phyloP scores from a whole-genome alignment of 2,329 filamentous ascomycete species.

The Diaporthe batatas region DNA sequence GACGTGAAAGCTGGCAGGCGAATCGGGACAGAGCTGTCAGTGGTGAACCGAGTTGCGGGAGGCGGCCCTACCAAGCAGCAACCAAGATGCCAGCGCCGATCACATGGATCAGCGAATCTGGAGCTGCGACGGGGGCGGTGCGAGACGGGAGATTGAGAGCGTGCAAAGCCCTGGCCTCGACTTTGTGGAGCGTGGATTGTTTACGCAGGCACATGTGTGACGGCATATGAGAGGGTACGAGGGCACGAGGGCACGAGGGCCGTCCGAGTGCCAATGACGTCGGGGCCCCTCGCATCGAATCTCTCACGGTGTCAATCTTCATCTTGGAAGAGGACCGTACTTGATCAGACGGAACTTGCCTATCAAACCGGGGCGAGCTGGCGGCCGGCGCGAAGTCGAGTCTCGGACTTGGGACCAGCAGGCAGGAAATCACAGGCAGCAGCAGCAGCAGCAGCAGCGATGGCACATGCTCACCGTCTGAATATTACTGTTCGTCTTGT shows the following conservation, averaged over 20 bases:
- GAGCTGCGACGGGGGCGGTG: conserved; percentile 12
- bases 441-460: too few relatives aligned
- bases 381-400: not conserved
- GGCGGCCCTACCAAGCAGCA: not conserved
- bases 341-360: conserved; percentile 18
- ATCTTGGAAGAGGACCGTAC: conserved; percentile 15
- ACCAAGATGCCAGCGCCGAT: conserved; percentile 20
- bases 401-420: conserved; percentile 3
- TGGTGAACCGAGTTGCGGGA: conserved; percentile 15
- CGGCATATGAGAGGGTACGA: not conserved
- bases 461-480: conserved; percentile 2
- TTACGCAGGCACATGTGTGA: not conserved
- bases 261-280: conserved; percentile 3
- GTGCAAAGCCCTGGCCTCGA: conserved; percentile 5
- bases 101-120: conserved; percentile 2
- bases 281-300: conserved; percentile 28
- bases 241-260: too few relatives aligned
- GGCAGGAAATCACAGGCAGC: not conserved
- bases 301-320: conserved; percentile 31
- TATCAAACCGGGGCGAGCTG: conserved; percentile 3
- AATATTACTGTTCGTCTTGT: conserved; percentile 14
- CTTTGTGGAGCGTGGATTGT: conserved; percentile 1
- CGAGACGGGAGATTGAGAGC: conserved; percentile 15
- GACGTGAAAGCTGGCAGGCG: conserved; percentile 26
- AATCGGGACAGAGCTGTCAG: conserved; percentile 28